Base-by-base conservation (phyloP, 208 protist species). In the Blechomonas ayalai region DNA sequence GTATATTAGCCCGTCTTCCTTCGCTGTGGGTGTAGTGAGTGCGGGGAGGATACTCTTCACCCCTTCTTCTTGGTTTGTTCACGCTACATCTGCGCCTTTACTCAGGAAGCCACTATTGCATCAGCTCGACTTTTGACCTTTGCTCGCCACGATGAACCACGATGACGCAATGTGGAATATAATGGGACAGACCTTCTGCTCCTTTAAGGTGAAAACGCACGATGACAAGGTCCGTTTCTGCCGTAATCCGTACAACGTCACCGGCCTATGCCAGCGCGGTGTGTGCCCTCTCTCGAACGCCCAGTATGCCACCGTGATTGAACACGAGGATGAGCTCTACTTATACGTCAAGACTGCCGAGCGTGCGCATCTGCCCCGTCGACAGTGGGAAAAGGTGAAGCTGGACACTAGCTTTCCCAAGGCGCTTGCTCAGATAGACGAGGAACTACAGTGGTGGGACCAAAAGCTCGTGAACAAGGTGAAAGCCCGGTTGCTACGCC, bases 311-410 rank as follows among this genome's bases (percentile, higher is more conserved):
- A 99, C 98, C 18, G 81, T 99, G 25, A 80, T 91, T 56, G 97
- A 99, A 76, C 76, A 98, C 36, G 84, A 98, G 38, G 95, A 98
- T 42, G 65, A 93, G 56, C 67, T 96, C 7, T 99, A 97, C 77
- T 77, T 99, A 8, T 98, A 97, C 77, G 92, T 99, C 28, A 99
- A 99, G 63, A 99, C 97, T 0, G 92, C 97, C 12, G 98, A 99
- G 79, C 83, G 98, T 33, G 97, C 97, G 7, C 97, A 99, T 72
- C 81, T 90, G 29, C 98, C 98, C 9, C 76, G 80, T 1, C 92
- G 97, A 4, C 63, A 99, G 56, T 99, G 98, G 98, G 96, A 99
- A 72, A 97, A 97, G 64, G 80, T 99, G 5, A 85, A 95, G 66
- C 84, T 99, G 10, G 79, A 95, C 35, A 75, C 82, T 42, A 98